phyloP scores from a whole-genome alignment of 2,329 filamentous ascomycete genomes.

The Cladosporium cucumerinum region DNA sequence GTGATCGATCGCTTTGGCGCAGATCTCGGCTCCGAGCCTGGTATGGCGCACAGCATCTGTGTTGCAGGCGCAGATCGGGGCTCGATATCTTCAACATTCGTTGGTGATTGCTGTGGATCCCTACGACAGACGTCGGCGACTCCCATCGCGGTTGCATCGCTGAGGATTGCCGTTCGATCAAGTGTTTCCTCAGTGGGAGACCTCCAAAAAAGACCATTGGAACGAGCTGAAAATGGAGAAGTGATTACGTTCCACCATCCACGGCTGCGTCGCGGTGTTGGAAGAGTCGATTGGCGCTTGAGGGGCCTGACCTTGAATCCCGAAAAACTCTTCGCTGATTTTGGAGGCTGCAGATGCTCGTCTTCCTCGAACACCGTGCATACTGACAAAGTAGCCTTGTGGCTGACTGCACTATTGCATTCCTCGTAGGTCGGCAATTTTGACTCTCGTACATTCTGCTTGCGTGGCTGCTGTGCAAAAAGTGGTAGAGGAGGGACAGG shows the following conservation, averaged over 20 bases:
- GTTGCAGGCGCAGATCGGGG: conserved; percentile 2
- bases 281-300: conserved; percentile 40
- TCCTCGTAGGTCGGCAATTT: conserved; percentile 10
- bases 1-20: conserved; percentile 28
- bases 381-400: conserved; percentile 49
- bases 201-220: conserved; percentile 25
- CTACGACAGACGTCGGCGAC: neutral
- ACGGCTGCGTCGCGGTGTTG: conserved; percentile 57
- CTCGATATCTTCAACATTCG: neutral
- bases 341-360: conserved; percentile 46
- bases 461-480: conserved; percentile 19
- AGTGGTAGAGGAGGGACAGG: conserved; percentile 60
- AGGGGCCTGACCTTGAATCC: neutral
- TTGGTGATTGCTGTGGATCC: neutral
- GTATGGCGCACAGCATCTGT: neutral
- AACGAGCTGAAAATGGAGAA: conserved; percentile 57
- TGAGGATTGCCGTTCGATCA: conserved; percentile 22
- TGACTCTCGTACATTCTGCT: conserved; percentile 6
- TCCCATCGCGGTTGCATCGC: conserved; percentile 27
- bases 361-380: conserved; percentile 67
- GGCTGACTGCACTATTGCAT: conserved; percentile 4
- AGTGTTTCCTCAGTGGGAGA: conserved; percentile 24
- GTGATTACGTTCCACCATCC: conserved; percentile 79
- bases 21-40: neutral
- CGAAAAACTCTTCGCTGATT: conserved; percentile 26